These are phyloP conservation scores for Umbilicaria muhlenbergii DNA, from an alignment of 495 filamentous ascomycete species.

Conservation along the genomic window DNA sequence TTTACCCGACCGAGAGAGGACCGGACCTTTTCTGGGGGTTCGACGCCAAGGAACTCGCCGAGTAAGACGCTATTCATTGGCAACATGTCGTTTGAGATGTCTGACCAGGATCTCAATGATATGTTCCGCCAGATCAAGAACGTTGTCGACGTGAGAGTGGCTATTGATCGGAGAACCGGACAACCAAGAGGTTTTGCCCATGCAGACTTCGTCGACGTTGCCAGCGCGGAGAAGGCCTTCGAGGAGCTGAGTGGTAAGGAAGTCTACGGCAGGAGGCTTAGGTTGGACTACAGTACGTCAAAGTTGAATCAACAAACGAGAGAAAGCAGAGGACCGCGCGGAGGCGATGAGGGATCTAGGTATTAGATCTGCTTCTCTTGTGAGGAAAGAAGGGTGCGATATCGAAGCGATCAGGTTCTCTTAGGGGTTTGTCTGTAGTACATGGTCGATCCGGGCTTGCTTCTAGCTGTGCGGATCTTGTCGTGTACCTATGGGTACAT, in stretches of 20 bases:
- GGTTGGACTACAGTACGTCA: slow-evolving; percentile 41
- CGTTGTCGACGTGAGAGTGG: slow-evolving; percentile 69
- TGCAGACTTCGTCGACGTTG: slow-evolving; percentile 60
- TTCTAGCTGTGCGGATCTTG: too few relatives aligned
- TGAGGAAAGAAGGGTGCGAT: too few relatives aligned
- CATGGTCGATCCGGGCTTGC: too few relatives aligned
- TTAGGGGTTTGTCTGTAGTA: too few relatives aligned
- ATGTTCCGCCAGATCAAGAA: slow-evolving; percentile 60
- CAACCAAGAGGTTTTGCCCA: slow-evolving; percentile 82
- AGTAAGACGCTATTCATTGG: slow-evolving; percentile 69
- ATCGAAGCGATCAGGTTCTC: too few relatives aligned
- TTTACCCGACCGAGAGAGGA: slow-evolving; percentile 14
- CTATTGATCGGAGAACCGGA: slow-evolving; percentile 78
- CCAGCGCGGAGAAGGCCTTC: slow-evolving; percentile 40
- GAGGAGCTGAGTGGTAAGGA: slow-evolving; percentile 38
- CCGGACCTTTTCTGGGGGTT: not conserved
- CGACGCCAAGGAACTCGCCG: slow-evolving; percentile 22
- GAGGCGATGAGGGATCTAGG: too few relatives aligned
- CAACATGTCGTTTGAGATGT: slow-evolving; percentile 79
- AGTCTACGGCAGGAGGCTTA: slow-evolving; percentile 50
- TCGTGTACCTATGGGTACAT: too few relatives aligned
- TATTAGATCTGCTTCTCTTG: too few relatives aligned
- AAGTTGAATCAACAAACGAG: too few relatives aligned
- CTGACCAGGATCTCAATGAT: slow-evolving; percentile 71
- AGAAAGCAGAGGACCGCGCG: too few relatives aligned